These are phyloP conservation scores for Kodamaea jinghongensis DNA, from an alignment of 805 yeast genomes.

Conservation along the genomic window DNA sequence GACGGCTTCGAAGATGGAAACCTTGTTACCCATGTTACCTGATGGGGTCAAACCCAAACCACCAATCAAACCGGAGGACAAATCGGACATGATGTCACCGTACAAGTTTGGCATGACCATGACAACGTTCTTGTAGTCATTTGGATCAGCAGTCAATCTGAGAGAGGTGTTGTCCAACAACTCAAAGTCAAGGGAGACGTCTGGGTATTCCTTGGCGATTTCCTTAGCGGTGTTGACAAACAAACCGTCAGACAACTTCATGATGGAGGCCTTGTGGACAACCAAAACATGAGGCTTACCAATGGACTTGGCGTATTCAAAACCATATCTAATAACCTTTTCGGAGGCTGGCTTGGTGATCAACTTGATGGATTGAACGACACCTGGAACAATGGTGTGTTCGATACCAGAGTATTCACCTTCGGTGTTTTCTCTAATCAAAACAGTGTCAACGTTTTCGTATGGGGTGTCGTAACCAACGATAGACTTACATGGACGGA, in stretches of 20 bases:
- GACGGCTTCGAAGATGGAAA: conserved; percentile 98
- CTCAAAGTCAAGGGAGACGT: conserved; percentile 77
- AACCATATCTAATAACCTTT: conserved; percentile 94
- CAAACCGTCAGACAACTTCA: conserved; percentile 97
- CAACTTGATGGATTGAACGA: conserved; percentile 95
- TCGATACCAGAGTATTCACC: conserved; percentile 99
- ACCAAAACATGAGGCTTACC: conserved; percentile 86
- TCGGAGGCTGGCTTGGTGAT: conserved; percentile 96
- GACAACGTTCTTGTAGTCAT: conserved; percentile 81
- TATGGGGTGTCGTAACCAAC: conserved; percentile 92
- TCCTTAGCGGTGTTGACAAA: conserved; percentile 90
- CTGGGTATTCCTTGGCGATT: conserved; percentile 89
- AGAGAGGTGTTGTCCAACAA: conserved; percentile 94
- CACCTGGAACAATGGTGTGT: conserved; percentile 97
- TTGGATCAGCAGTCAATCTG: conserved; percentile 85
- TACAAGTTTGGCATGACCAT: conserved; percentile 99
- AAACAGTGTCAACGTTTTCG: conserved; percentile 85
- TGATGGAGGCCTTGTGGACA: conserved; percentile 97
- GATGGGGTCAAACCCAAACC: conserved; percentile 99
- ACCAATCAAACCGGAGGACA: conserved; percentile 96
- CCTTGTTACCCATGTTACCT: conserved; percentile 98
- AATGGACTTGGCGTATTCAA: conserved; percentile 89
- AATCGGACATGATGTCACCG: conserved; percentile 98
- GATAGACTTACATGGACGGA: conserved; percentile 93
- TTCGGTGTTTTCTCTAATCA: conserved; percentile 98